Percentiles rank a stretch among this genome's conserved stretches.
Evolutionary conservation across 768 basidiomycete genomes (phyloP).

Genomic region (Tephrocybe sp.): DNA sequence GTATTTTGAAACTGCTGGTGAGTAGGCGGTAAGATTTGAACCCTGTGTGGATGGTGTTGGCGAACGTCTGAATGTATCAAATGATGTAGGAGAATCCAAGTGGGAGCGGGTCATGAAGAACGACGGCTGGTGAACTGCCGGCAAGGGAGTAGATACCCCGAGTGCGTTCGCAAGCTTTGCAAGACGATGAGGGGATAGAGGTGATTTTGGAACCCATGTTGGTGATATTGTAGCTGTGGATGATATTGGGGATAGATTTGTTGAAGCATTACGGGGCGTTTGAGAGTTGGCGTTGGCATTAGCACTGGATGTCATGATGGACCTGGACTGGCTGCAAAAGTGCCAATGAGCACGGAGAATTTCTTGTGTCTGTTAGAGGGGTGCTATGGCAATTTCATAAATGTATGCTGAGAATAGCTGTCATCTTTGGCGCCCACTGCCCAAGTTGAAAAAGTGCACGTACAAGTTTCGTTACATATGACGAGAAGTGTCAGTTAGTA

Average conservation of each 20-base stretch:
- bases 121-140: conserved; percentile 39
- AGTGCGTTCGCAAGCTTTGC: conserved; percentile 85
- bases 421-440: conserved; percentile 2
- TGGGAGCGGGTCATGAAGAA: conserved; percentile 33
- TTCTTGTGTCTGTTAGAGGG: not conserved
- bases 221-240: conserved; percentile 30
- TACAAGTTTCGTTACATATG: too few species aligned
- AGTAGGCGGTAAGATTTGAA: conserved; percentile 35
- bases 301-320: conserved; percentile 24
- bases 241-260: conserved; percentile 20
- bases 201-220: conserved; percentile 66
- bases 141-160: conserved; percentile 74
- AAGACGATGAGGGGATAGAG: conserved; percentile 71
- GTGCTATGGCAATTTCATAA: conserved; percentile 8
- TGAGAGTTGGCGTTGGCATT: conserved; percentile 19
- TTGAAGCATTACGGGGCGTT: conserved; percentile 24
- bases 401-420: conserved; percentile 7
- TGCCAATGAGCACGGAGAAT: conserved; percentile 1
- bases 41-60: conserved; percentile 49
- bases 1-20: conserved; percentile 57
- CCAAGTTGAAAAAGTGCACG: not conserved
- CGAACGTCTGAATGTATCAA: conserved; percentile 44
- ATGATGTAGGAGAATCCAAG: conserved; percentile 28
- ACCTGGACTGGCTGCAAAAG: not conserved
- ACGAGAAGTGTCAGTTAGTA: too few species aligned